Evolutionary conservation across 176 grass and related monocot genomes (phyloP), one percentile per base, ranked within the genome.

Genomic region (Triticum turgidum): DNA sequence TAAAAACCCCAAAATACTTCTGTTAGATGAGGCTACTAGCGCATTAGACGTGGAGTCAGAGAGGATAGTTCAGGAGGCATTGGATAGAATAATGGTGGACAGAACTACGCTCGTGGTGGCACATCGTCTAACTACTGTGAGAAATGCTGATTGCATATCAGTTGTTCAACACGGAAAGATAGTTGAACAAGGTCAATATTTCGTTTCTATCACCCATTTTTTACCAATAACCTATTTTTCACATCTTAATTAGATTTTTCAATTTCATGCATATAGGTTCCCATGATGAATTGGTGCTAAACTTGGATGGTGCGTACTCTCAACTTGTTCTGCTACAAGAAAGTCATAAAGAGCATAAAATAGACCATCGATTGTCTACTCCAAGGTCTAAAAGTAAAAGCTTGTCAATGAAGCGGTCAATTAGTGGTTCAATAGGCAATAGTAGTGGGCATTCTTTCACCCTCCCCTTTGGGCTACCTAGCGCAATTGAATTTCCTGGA

Each of bases 21-120:
- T 91, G 44, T 80, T 91, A 34, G 90, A 91, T 18, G 90, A 91
- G 69, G 90, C 90, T 25, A 91, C 90, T 47, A 91, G 90, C 41
- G 82, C 90, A 11, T 78, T 91, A 47, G 90, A 91, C 21, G 68
- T 87, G 33, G 82, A 86, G 52, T 91, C 89, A 0, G 89, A 91
- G 49, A 82, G 80, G 20, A 82, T 91, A 74, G 89, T 91, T 20
- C 89, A 91, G 70, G 84, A 84, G 33, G 85, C 89, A 9, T 20
- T 91, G 24, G 61, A 91, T 27, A 80, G 71, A 15, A 73, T 86
- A 62, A 87, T 86, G 78, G 27, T 91, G 6, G 89, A 75, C n/a
- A 85, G 80, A 30, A 91, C 89, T 32, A 91, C 85, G 4, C 63
- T 91, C 3, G 85, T 91, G n/a, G 89, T 91, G 41, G 85, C 89